Base-by-base conservation (phyloP, 139 green algal genomes). In the Chlorella sorokiniana region DNA sequence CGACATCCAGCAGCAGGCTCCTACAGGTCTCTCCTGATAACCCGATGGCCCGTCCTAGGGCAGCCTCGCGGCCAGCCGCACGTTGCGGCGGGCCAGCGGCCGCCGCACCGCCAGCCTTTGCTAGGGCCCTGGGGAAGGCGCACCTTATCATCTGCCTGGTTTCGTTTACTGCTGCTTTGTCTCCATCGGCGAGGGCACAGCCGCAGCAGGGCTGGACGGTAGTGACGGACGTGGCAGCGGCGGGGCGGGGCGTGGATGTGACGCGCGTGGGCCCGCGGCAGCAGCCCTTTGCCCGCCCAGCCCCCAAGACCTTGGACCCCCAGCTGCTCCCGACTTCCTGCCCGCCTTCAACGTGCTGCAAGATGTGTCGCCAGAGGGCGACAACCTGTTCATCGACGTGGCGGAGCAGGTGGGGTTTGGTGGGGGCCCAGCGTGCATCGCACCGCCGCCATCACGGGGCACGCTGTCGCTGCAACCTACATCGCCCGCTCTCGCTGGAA, bases 311-410 rank as follows among this genome's bases (percentile, higher is more conserved):
- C 4, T 51, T 88, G 25, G 84, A 88, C 75, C 65, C 63, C 0
- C 51, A 80, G 4, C 52, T 88, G 45, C 80, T 88, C 35, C 41
- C 25, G 84, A 88, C 69, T 88, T 88, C 27, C 44, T 14, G 4
- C 42, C 72, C 16, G 22, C 37, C 23, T 82, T 88, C 78, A 85
- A 75, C 41, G 9, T 86, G 33, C 71, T 88, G 80, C 84, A 88
- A 78, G 73, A 88, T 20, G 51, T 85, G 67, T n/a, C 41, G 2
- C 10, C 56, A 9, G 23, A 25, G 2, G 80, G 48, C 27, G 51
- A 71, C 31, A 88, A 71, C 45, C 16, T 52, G 29, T 86, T 84
- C 48, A 71, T 38, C 78, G 51, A 75, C 41, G 54, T 22, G 5
- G 22, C 22, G 18, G 41, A 69, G 18, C 75, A 71, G 75, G 75